These are phyloP conservation scores for Blastocystis sp. DNA, from an alignment of 352 stramenopile species.

Conservation along the genomic window DNA sequence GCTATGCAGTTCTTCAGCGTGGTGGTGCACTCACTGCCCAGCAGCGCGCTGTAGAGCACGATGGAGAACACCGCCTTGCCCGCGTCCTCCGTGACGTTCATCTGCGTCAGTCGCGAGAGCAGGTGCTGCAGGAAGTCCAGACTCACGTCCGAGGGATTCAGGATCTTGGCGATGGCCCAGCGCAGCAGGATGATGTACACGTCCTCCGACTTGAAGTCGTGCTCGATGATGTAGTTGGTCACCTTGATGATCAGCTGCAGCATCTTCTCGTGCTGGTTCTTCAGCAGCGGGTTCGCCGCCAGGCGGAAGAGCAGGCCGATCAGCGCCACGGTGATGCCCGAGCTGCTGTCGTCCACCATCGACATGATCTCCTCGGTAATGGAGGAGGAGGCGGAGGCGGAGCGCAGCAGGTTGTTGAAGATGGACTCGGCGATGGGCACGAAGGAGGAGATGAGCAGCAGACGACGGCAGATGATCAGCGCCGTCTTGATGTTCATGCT, in stretches of 20 bases:
- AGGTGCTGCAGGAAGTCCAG: background rate
- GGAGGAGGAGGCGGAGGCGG: background rate
- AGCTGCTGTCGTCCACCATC: conserved; percentile 5
- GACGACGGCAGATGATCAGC: conserved; percentile 23
- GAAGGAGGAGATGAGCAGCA: conserved; percentile 42
- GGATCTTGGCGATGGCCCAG: conserved; percentile 4
- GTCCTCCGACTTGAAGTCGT: conserved; percentile 23
- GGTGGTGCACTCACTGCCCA: background rate
- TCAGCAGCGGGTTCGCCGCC: conserved; percentile 7
- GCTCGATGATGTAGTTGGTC: conserved; percentile 5
- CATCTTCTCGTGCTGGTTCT: background rate
- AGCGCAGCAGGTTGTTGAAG: background rate
- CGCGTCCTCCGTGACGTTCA: conserved; percentile 10
- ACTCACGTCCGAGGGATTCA: background rate
- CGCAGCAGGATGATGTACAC: conserved; percentile 38
- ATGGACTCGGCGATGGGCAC: conserved; percentile 19
- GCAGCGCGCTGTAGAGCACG: background rate
- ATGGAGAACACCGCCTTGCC: conserved; percentile 14
- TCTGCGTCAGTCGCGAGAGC: background rate
- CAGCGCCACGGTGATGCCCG: conserved; percentile 27
- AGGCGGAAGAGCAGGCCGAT: conserved; percentile 55
- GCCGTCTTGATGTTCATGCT: conserved; percentile 1
- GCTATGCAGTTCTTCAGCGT: background rate
- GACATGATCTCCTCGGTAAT: background rate
- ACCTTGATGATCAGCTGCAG: background rate